Evolutionary conservation across 1,284 basidiomycete genomes (phyloP), one percentile per base, ranked within the genome.

Genomic region (Xanthoconium separans): DNA sequence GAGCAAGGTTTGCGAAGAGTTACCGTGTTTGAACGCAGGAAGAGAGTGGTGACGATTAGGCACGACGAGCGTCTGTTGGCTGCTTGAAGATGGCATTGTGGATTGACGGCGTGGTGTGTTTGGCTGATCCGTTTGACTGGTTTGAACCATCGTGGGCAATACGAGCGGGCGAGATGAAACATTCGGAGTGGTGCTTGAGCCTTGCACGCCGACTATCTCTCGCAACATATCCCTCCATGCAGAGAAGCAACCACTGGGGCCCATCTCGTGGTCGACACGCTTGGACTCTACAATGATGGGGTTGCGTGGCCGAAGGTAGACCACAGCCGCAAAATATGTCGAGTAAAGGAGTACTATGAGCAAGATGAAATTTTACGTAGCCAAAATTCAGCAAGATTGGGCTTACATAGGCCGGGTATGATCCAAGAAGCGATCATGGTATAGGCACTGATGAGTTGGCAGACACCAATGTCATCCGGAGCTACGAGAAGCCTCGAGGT

Each of bases 391-490:
- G 27, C 27, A 6, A 27, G 27, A 27, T 4, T 10, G 29, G 13
- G 69, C 81, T 58, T 60, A 86, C 84, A 70, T 40, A 84, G 65
- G 2, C 66, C 64, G 12, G 84, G 83, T 46, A 78, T 70, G 29
- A 83, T 61, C 85, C 85, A 87, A 58, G 75, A 79, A 20, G 74
- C 74, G 2, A 82, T 63, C 40, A 82, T 57, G 20, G 84, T 78
- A 59, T 75, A 83, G 11, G 77, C 57, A 53, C 77, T 76, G 40
- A 84, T 69, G 16, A 81, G 62, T 47, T 70, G 69, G 63, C 84
- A 87, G 6, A 75, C 62, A 6, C 73, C 75, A 54, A 73, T 65
- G 49, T 76, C 69, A 56, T 80, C 76, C 10, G 69, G 61, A 47
- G 69, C 77, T 81, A 45, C 20, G 18, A 36, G 41, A 22, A 20